Percentiles rank a stretch among this genome's conserved stretches.
Evolutionary conservation across 2,329 filamentous ascomycete species (phyloP).

Genomic region (Orbilia brochopaga): DNA sequence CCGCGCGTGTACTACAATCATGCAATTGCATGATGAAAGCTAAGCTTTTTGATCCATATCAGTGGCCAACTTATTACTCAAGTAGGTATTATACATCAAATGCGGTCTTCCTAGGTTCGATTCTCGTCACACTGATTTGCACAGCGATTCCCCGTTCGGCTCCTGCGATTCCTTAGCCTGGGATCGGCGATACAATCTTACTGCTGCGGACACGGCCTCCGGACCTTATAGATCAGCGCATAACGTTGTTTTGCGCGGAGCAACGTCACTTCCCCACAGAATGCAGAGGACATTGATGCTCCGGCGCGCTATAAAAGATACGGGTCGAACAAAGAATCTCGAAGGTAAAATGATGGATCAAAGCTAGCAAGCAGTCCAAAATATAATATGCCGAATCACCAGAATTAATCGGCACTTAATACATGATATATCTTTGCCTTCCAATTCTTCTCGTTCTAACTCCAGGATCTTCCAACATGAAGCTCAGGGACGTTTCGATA

Average conservation of each 20-base stretch:
- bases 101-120: neutral
- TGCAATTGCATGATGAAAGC: no score
- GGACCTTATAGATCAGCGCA: neutral
- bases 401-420: no score
- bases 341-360: neutral
- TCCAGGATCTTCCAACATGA: constrained; percentile 33
- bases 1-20: neutral
- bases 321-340: neutral
- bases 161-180: neutral
- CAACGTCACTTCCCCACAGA: neutral
- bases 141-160: neutral
- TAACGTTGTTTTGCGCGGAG: constrained; percentile 21
- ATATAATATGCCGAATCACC: no score
- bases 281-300: neutral
- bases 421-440: neutral
- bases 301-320: neutral
- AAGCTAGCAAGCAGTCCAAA: no score
- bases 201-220: constrained; percentile 1
- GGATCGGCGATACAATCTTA: neutral
- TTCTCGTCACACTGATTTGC: neutral
- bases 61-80: neutral
- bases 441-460: constrained; percentile 6
- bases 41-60: neutral
- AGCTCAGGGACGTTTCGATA: constrained; percentile 5
- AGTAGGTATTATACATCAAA: neutral